phyloP scores from a whole-genome alignment of 2,329 filamentous ascomycete genomes.

The Monosporascus sp. region DNA sequence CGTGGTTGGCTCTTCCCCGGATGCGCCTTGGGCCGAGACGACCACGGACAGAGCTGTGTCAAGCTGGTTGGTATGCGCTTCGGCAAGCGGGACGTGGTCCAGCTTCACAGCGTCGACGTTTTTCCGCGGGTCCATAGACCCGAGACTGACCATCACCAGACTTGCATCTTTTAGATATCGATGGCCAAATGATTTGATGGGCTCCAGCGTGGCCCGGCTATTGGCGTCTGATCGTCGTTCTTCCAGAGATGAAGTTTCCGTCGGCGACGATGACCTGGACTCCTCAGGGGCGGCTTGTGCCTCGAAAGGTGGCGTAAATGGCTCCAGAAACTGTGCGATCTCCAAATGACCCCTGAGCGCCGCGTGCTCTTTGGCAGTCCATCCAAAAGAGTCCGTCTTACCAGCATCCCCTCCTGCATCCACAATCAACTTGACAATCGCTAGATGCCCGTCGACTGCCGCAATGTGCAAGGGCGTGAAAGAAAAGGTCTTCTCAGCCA shows the following conservation, averaged over 20 bases:
- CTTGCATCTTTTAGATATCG: conserved; percentile 86
- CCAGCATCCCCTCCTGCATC: conserved; percentile 72
- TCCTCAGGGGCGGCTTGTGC: conserved; percentile 25
- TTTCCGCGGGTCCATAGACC: conserved; percentile 91
- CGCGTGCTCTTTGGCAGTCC: conserved; percentile 92
- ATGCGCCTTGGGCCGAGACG: conserved; percentile 78
- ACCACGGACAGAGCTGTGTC: conserved; percentile 92
- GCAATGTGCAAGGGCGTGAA: conserved; percentile 97
- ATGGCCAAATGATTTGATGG: conserved; percentile 93
- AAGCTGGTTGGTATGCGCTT: conserved; percentile 87
- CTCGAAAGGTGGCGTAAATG: conserved; percentile 37
- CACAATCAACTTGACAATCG: conserved; percentile 71
- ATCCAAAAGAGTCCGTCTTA: conserved; percentile 78
- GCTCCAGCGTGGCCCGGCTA: conserved; percentile 56
- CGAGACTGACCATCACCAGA: conserved; percentile 86
- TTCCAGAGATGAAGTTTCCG: conserved; percentile 56
- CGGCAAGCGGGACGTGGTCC: conserved; percentile 79
- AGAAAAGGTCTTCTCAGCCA: conserved; percentile 76
- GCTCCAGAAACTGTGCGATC: conserved; percentile 66
- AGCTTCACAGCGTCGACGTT: conserved; percentile 74
- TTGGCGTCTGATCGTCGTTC: conserved; percentile 50
- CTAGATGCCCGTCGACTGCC: conserved; percentile 78
- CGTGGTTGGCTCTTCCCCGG: conserved; percentile 73
- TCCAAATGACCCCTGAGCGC: conserved; percentile 81
- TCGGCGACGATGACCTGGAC: conserved; percentile 21